Base-by-base conservation (phyloP, 345 rosid genomes). In the Syzygium aromaticum region DNA sequence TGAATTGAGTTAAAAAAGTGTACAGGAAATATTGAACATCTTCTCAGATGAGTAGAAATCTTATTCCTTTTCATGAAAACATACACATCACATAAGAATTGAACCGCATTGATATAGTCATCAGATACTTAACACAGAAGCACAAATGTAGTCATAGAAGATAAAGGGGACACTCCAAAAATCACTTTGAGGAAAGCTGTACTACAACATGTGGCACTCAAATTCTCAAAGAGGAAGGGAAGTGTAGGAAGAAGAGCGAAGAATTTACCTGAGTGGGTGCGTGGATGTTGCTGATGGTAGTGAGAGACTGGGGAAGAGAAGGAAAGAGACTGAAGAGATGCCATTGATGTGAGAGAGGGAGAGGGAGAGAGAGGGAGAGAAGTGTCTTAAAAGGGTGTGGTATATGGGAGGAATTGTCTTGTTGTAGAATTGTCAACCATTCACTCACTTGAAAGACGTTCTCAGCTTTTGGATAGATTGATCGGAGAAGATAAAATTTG, bases 241-340 rank as follows among this genome's bases (percentile, higher is more conserved):
- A 30, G 59, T 84, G 63, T 43, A 51, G 30, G 19, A 25, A 73
- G 12, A 33, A 67, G 51, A 51, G 16, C 51, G 40, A 19, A 64
- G 33, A 59, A 22, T 28, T 51, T 87, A 93, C 94, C 94, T 52
- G 93, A 73, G 83, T 87, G 89, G 84, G 88, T 84, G 67, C 90
- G 91, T 28, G 91, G 90, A 51, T 87, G 91, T 16, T 82, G 88
- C 30, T 64, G 89, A 12, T 52, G 88, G 51, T 85, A 84, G 94
- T 90, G 84, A 91, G 91, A 84, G 95, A 90, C 61, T 89, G 92
- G 57, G 91, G 91, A 82, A 91, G 86, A 83, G 49, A 73, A 73
- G 8, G 49, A 38, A 38, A 73, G 82, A 73, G 82, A 73, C 40
- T 73, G 82, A 2, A 73, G 82, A 73, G 49, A 38, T 73, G 95